phyloP scores from a whole-genome alignment of 768 basidiomycete species.

The Hysterangium stoloniferum region DNA sequence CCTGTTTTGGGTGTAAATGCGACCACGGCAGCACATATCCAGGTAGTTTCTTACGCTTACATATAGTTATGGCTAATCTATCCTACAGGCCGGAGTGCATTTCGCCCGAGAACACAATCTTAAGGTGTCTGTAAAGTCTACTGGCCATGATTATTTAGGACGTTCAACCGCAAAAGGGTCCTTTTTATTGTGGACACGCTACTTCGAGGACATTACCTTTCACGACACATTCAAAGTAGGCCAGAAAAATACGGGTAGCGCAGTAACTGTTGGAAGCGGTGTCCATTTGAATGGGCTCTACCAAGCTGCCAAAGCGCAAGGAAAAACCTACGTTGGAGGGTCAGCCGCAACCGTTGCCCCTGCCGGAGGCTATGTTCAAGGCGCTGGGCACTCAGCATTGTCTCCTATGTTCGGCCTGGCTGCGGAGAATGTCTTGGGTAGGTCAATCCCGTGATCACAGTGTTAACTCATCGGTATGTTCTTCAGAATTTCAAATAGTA shows the following conservation, averaged over 20 bases:
- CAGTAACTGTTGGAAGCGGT: conserved; percentile 30
- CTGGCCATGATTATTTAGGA: conserved; percentile 31
- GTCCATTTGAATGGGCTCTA: conserved; percentile 43
- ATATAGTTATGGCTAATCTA: background rate
- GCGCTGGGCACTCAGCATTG: conserved; percentile 39
- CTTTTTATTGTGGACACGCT: conserved; percentile 35
- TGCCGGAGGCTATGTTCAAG: conserved; percentile 41
- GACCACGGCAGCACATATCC: conserved; percentile 1
- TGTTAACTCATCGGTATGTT: background rate
- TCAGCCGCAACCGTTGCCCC: conserved; percentile 34
- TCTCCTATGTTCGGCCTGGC: conserved; percentile 35
- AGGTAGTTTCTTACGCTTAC: background rate
- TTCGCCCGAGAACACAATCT: conserved; percentile 12
- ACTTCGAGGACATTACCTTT: conserved; percentile 32
- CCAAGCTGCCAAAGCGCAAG: conserved; percentile 28
- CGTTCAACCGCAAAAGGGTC: conserved; percentile 31
- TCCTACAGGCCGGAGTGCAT: conserved; percentile 3
- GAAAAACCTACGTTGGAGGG: conserved; percentile 39
- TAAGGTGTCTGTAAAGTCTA: conserved; percentile 9
- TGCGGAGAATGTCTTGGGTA: conserved; percentile 4
- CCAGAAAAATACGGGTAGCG: conserved; percentile 21
- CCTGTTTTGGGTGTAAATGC: conserved; percentile 4
- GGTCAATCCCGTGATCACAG: background rate
- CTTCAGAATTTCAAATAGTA: conserved; percentile 23
- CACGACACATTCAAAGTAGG: conserved; percentile 25